Evolutionary conservation across 495 filamentous ascomycete genomes (phyloP).

Genomic region (Venustampulla echinocandica): DNA sequence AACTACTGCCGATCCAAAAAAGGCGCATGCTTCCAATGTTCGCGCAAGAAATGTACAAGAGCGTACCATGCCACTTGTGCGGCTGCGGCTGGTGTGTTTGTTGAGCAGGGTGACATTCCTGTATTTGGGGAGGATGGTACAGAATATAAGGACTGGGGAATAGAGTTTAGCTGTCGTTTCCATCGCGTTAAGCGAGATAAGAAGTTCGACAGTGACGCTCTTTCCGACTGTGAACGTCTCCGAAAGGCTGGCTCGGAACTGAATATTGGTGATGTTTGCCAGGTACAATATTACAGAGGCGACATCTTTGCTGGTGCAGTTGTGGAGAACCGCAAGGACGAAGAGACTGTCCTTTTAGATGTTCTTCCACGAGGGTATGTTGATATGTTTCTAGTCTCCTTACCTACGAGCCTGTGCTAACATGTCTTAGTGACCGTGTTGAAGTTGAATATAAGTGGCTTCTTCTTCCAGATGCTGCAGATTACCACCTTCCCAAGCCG

Average conservation of each 20-base stretch:
- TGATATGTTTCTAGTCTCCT: conserved; percentile 23
- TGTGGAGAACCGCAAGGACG: conserved; percentile 72
- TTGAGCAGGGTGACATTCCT: conserved; percentile 74
- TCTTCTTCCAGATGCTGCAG: conserved; percentile 53
- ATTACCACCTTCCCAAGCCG: conserved; percentile 55
- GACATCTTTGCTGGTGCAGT: conserved; percentile 91
- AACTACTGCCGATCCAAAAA: conserved; percentile 88
- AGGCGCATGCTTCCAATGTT: conserved; percentile 95
- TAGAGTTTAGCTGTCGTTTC: conserved; percentile 89
- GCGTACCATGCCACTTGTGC: conserved; percentile 96
- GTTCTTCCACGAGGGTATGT: conserved; percentile 70
- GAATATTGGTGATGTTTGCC: conserved; percentile 67
- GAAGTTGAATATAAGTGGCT: conserved; percentile 77
- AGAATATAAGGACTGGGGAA: conserved; percentile 80
- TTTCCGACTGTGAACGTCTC: conserved; percentile 66
- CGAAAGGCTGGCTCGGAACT: conserved; percentile 58
- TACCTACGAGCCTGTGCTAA: conserved; percentile 32
- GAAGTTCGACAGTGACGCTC: conserved; percentile 50
- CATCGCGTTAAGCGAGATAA: conserved; percentile 81
- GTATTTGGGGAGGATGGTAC: conserved; percentile 88
- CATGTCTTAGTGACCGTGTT: conserved; percentile 38
- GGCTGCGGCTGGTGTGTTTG: conserved; percentile 78
- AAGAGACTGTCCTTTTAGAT: conserved; percentile 68
- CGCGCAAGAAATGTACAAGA: conserved; percentile 84
- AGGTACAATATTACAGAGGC: conserved; percentile 73